These are phyloP conservation scores for Ormosia emarginata DNA, from an alignment of 306 rosid genomes.

Conservation along the genomic window DNA sequence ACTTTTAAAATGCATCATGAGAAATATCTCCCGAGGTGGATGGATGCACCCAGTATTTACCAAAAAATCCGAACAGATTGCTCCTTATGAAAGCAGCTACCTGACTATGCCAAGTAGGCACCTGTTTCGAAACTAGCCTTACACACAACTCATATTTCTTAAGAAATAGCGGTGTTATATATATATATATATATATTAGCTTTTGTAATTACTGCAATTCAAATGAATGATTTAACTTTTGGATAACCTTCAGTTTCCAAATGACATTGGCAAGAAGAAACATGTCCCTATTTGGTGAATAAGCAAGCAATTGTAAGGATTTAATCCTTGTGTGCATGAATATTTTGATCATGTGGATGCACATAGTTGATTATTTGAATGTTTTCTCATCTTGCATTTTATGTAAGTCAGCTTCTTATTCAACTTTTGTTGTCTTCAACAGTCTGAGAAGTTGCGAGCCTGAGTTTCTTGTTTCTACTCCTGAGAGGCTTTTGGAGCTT, in stretches of 20 bases:
- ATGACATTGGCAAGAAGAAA: not conserved
- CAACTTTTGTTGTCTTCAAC: conserved; percentile 24
- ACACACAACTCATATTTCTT: too few relatives aligned
- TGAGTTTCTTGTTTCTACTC: conserved; percentile 88
- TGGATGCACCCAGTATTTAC: too few relatives aligned
- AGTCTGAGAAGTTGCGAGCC: conserved; percentile 90
- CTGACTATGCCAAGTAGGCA: too few relatives aligned
- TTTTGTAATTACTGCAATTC: not conserved
- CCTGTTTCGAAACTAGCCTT: too few relatives aligned
- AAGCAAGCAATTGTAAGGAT: not conserved
- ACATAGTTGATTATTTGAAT: not conserved
- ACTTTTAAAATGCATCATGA: too few relatives aligned
- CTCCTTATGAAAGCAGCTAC: too few relatives aligned
- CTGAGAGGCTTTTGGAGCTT: conserved; percentile 94
- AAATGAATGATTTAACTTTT: conserved; percentile 3
- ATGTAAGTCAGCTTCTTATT: conserved; percentile 20
- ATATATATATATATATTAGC: too few relatives aligned
- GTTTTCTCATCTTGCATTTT: not conserved
- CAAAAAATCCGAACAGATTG: too few relatives aligned
- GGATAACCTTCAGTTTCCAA: not conserved
- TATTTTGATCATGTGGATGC: not conserved
- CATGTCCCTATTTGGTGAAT: not conserved
- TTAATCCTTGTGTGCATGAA: not conserved
- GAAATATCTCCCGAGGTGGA: too few relatives aligned
- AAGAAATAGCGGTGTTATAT: too few relatives aligned